Conservation (phyloP, 805 yeast species). For the Pichia heedii region DNA sequence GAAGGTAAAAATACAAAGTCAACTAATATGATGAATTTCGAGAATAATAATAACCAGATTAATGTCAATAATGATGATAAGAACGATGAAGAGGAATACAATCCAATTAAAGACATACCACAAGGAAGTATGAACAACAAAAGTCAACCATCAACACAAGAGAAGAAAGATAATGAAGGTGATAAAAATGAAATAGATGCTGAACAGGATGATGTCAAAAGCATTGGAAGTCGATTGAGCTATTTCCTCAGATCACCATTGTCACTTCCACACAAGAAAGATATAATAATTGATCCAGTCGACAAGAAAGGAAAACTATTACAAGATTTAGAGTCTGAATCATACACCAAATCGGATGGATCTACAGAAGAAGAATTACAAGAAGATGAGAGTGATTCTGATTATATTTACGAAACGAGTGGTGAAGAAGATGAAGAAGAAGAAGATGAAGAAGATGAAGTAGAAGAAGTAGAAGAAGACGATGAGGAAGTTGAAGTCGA, state of each 20-base stretch:
- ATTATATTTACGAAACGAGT: conserved; percentile 8
- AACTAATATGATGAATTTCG: too few species aligned
- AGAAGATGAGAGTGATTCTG: conserved; percentile 7
- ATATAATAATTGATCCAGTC: neutral
- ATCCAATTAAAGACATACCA: neutral
- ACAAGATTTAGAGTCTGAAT: neutral
- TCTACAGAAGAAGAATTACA: conserved; percentile 21
- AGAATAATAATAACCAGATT: too few species aligned
- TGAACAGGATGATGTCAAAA: conserved; percentile 1
- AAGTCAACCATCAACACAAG: neutral
- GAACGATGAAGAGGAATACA: neutral
- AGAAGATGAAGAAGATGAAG: conserved; percentile 10
- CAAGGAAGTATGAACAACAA: neutral
- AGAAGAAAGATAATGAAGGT: neutral
- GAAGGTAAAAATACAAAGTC: too few species aligned
- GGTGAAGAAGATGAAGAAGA: conserved; percentile 18
- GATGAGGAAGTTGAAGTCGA: too few species aligned
- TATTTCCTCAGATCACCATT: conserved; percentile 7
- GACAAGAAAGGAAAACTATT: neutral
- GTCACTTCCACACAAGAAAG: conserved; percentile 1
- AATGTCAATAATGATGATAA: neutral
- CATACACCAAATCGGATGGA: conserved; percentile 4
- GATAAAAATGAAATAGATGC: neutral
- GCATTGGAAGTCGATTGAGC: conserved; percentile 5
- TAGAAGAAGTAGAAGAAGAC: neutral